Evolutionary conservation across 768 basidiomycete genomes (phyloP).

Genomic region (Exsudoporus frostii): DNA sequence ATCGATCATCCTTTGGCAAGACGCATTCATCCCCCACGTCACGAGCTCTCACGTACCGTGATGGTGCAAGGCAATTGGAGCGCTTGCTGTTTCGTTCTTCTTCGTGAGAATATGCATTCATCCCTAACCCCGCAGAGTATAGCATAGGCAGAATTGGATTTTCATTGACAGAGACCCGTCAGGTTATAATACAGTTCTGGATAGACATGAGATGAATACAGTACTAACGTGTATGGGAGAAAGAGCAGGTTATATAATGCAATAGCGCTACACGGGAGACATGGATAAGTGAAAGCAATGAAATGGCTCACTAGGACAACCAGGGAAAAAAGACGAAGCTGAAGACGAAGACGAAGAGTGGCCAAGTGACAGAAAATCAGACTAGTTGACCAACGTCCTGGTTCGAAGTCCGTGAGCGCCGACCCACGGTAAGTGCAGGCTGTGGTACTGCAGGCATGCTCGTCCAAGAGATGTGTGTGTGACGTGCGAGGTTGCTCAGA

Average conservation of each 20-base stretch:
- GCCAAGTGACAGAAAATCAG: neutral
- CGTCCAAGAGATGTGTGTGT: neutral
- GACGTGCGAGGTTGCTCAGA: neutral
- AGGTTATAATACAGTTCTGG: neutral
- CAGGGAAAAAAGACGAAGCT: no score
- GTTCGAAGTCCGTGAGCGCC: neutral
- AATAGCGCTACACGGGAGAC: neutral
- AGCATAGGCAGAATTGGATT: neutral
- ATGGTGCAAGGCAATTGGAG: neutral
- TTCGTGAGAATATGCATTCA: conserved; percentile 21
- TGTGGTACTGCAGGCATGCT: neutral
- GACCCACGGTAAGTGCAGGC: neutral
- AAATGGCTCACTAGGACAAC: neutral
- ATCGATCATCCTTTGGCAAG: neutral
- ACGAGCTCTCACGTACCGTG: neutral
- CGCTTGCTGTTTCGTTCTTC: neutral
- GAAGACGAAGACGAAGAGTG: no score
- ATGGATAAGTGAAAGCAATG: neutral
- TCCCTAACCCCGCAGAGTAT: neutral
- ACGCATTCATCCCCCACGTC: conserved; percentile 7
- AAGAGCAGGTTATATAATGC: neutral
- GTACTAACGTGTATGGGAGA: neutral
- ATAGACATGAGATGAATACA: neutral
- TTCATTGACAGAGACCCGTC: neutral
- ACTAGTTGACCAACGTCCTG: neutral